phyloP scores from a whole-genome alignment of 2,329 filamentous ascomycete genomes.

The Fusarium foetens region DNA sequence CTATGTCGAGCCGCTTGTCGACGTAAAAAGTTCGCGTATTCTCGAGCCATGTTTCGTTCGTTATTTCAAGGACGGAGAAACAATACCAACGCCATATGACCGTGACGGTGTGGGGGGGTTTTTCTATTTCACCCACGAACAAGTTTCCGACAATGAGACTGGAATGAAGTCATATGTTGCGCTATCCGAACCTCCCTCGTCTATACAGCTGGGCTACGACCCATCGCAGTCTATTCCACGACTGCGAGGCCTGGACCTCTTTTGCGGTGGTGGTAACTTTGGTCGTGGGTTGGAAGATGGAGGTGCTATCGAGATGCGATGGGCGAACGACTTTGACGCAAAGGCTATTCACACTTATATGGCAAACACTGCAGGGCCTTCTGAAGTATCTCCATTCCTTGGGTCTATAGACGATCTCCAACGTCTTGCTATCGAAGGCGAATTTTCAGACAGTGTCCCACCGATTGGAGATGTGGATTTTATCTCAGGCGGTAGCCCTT shows the following conservation, averaged over 20 bases:
- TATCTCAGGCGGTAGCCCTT: slow-evolving; percentile 79
- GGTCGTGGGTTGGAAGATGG: slow-evolving; percentile 80
- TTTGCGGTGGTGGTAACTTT: slow-evolving; percentile 81
- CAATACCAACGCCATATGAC: slow-evolving; percentile 71
- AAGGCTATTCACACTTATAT: slow-evolving; percentile 77
- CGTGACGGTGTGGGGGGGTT: slow-evolving; percentile 71
- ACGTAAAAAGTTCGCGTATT: slow-evolving; percentile 55
- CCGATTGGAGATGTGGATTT: slow-evolving; percentile 72
- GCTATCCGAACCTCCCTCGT: slow-evolving; percentile 48
- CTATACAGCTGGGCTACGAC: slow-evolving; percentile 66
- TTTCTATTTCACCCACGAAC: slow-evolving; percentile 68
- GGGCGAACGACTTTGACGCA: slow-evolving; percentile 73
- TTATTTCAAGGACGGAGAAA: slow-evolving; percentile 57
- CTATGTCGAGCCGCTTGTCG: slow-evolving; percentile 49
- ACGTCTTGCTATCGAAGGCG: slow-evolving; percentile 62
- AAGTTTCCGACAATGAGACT: slow-evolving; percentile 2
- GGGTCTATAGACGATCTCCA: slow-evolving; percentile 80
- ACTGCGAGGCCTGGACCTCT: slow-evolving; percentile 75
- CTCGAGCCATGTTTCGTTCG: slow-evolving; percentile 68
- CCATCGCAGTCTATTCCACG: slow-evolving; percentile 50
- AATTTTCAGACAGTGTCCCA: slow-evolving; percentile 61
- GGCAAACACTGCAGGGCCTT: slow-evolving; percentile 65
- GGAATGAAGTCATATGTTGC: slow-evolving; percentile 45
- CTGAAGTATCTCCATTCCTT: slow-evolving; percentile 64
- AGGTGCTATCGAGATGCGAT: slow-evolving; percentile 70